These are phyloP conservation scores for Trichoderma brevicompactum DNA, from an alignment of 2,329 filamentous ascomycete species.

Conservation along the genomic window DNA sequence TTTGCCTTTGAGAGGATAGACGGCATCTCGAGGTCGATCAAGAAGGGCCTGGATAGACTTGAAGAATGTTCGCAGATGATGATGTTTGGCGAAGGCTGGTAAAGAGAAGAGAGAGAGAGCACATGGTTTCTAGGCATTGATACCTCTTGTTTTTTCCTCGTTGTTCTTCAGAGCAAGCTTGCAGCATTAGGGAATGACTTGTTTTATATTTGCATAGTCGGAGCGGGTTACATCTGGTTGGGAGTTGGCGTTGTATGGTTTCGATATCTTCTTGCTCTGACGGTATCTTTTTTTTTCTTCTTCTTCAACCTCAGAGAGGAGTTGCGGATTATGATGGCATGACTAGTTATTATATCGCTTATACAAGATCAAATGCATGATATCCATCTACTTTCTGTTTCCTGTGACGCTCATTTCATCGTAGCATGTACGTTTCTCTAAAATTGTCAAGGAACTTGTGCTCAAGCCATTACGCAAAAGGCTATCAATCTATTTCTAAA, in stretches of 20 bases:
- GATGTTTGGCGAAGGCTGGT: slow-evolving; percentile 19
- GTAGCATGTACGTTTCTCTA: background rate
- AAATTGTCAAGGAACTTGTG: too few species aligned
- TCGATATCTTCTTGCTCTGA: background rate
- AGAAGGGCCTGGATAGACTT: slow-evolving; percentile 30
- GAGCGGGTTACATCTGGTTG: background rate
- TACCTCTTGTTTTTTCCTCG: background rate
- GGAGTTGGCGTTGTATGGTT: background rate
- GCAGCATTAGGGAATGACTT: background rate
- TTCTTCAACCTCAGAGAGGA: background rate
- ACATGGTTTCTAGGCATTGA: background rate
- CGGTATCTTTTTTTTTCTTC: background rate
- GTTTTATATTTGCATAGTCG: slow-evolving; percentile 2
- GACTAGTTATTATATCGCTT: background rate
- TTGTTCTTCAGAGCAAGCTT: background rate
- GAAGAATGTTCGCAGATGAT: slow-evolving; percentile 28
- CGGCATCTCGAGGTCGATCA: slow-evolving; percentile 38
- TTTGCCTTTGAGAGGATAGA: slow-evolving; percentile 43
- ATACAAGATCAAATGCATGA: background rate
- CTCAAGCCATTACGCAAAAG: too few species aligned
- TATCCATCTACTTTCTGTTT: background rate
- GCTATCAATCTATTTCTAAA: too few species aligned
- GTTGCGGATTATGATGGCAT: background rate
- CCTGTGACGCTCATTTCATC: background rate
- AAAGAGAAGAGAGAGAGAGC: background rate